A percentile compares a stretch with the other conserved stretches of the same genome.
Evolutionary conservation across 1,284 basidiomycete species (phyloP).

Genomic region (Irpex sp.): DNA sequence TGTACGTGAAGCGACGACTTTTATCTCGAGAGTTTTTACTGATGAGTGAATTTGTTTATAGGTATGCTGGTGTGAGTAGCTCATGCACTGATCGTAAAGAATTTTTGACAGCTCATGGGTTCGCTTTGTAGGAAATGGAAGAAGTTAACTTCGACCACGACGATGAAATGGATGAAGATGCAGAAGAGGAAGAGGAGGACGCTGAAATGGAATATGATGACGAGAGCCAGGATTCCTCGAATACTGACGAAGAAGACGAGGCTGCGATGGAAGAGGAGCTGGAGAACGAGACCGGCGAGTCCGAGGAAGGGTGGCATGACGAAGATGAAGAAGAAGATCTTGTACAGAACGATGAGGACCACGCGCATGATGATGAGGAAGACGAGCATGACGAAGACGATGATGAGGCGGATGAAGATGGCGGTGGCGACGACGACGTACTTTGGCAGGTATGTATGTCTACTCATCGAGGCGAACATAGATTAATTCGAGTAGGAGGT

Average conservation of each 20-base stretch:
- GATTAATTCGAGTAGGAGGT: slow-evolving; percentile 44
- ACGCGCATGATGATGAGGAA: slow-evolving; percentile 42
- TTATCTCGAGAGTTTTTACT: slow-evolving; percentile 14
- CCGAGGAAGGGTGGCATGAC: slow-evolving; percentile 61
- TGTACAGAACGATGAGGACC: slow-evolving; percentile 50
- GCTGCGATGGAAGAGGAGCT: slow-evolving; percentile 62
- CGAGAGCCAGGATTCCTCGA: slow-evolving; percentile 75
- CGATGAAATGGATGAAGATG: slow-evolving; percentile 80
- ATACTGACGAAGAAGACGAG: slow-evolving; percentile 66
- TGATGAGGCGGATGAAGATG: slow-evolving; percentile 39
- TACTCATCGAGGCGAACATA: no score
- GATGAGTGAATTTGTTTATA: slow-evolving; percentile 22
- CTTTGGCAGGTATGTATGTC: slow-evolving; percentile 66
- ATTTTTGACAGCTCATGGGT: not conserved
- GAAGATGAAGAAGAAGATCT: slow-evolving; percentile 64
- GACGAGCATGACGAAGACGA: slow-evolving; percentile 43
- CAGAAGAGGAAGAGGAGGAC: slow-evolving; percentile 76
- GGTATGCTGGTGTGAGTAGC: slow-evolving; percentile 73
- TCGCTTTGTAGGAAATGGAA: slow-evolving; percentile 68
- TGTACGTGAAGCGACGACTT: slow-evolving; percentile 49
- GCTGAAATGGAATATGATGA: slow-evolving; percentile 87
- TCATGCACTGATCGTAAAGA: not conserved
- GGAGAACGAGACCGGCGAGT: slow-evolving; percentile 58
- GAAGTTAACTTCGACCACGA: slow-evolving; percentile 65
- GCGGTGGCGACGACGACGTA: slow-evolving; percentile 48